Evolutionary conservation across 345 rosid genomes (phyloP), one percentile per base, ranked within the genome.

Genomic region (Eucalyptus pauciflora): DNA sequence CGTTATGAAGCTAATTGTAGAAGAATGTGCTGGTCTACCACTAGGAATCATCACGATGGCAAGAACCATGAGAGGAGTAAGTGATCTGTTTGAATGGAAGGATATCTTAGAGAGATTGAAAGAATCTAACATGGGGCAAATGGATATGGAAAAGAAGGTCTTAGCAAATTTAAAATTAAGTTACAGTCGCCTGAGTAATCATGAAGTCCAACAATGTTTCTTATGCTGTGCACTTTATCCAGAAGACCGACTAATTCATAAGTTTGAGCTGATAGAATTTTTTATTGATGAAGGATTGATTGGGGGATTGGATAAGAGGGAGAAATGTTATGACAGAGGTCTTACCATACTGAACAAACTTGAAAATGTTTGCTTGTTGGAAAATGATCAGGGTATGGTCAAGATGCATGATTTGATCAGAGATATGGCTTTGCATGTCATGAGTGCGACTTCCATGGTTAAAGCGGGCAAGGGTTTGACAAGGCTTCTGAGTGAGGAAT

Each of bases 161-260:
- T 88, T 90, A 50, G n/a, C 7, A 9, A 48, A 56, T 22, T 45
- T 93, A 29, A 80, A 86, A 24, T 60, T 56, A 13, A 93, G 94
- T 69, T 93, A 90, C 64, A 62, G 41, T 24, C 86, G 83, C 24
- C 86, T 91, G 60, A 83, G 62, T 13, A 85, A 90, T 85, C 33
- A 48, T 10, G 15, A 90, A 14, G 71, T 62, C 33, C 90, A 91
- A 51, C 87, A 86, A 7, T 92, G 93, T 58, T 91, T 93, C 85
- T 52, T 89, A n/a, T 86, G 81, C 58, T 91, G 92, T 87, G 92
- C 93, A 31, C 56, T 93, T 6, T 91, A 85, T 87, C 88, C 92
- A 88, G 89, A 81, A 62, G 71, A 62, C 33, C 17, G 8, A 3
- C 33, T 62, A 89, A 89, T 64, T 64, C 5, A 3, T 10, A 86